Conservation (phyloP, 1,284 basidiomycete species). For the Pascua guehoae region DNA sequence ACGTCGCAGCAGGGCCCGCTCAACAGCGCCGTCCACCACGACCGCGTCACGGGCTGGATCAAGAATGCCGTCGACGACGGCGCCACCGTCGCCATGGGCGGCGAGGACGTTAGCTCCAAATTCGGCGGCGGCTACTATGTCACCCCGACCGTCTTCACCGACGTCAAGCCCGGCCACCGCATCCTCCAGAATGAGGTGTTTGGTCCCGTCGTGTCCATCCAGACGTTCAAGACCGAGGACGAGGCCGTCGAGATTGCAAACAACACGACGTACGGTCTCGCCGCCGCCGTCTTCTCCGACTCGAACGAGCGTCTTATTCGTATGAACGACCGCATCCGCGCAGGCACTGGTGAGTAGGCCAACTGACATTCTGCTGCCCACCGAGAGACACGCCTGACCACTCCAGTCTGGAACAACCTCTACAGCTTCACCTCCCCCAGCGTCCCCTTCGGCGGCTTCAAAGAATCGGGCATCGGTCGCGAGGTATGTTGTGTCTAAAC, state of each 20-base stretch:
- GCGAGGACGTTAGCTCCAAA: conserved; percentile 48
- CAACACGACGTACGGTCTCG: conserved; percentile 78
- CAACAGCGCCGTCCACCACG: conserved; percentile 78
- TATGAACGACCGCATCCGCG: conserved; percentile 73
- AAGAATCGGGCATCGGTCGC: conserved; percentile 28
- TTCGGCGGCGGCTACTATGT: conserved; percentile 29
- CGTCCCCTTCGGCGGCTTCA: conserved; percentile 17
- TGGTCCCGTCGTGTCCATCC: conserved; percentile 51
- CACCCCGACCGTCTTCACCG: conserved; percentile 44
- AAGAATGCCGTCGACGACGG: conserved; percentile 80
- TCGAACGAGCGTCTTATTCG: conserved; percentile 82
- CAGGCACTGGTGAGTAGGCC: conserved; percentile 62
- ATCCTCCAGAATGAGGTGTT: conserved; percentile 50
- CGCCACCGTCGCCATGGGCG: conserved; percentile 76
- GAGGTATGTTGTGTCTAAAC: conserved; percentile 4
- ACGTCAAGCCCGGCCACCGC: conserved; percentile 36
- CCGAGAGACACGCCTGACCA: not conserved
- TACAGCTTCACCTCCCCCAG: conserved; percentile 12
- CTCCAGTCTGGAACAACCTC: conserved; percentile 12
- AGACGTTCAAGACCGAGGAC: conserved; percentile 48
- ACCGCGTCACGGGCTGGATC: conserved; percentile 85
- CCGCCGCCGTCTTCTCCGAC: conserved; percentile 79
- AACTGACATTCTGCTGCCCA: not conserved
- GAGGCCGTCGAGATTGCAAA: conserved; percentile 68
- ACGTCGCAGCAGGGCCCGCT: conserved; percentile 71